Conservation (phyloP, 805 yeast species). For the Hanseniaspora clermontiae region DNA sequence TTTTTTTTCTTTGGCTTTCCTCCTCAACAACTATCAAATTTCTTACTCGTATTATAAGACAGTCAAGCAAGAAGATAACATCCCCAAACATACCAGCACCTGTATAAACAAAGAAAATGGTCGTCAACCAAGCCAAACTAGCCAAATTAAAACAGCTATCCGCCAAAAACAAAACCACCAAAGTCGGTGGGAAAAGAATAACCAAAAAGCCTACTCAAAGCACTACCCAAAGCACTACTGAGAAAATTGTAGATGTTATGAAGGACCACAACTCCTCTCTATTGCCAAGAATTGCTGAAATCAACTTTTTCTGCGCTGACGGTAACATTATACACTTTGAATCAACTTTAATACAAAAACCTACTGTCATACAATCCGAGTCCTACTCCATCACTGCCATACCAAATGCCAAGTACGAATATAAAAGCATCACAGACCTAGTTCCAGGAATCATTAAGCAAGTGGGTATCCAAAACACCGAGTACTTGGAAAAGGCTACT, state of each 20-base stretch:
- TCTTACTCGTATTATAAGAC: too few relatives aligned
- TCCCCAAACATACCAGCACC: background rate
- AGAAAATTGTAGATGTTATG: background rate
- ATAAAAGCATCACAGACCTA: conserved; percentile 81
- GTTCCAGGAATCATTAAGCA: conserved; percentile 90
- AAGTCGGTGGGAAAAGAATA: conserved; percentile 81
- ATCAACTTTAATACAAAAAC: conserved; percentile 41
- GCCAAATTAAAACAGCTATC: conserved; percentile 75
- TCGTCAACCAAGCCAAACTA: conserved; percentile 85
- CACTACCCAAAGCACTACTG: conserved; percentile 55
- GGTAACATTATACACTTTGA: conserved; percentile 92
- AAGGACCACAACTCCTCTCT: background rate
- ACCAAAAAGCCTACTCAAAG: conserved; percentile 32
- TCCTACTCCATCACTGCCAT: conserved; percentile 81
- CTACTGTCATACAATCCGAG: conserved; percentile 5
- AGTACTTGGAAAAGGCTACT: conserved; percentile 46
- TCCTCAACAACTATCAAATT: background rate
- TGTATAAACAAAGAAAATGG: conserved; percentile 45
- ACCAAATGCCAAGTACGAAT: conserved; percentile 85
- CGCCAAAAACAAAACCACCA: conserved; percentile 49
- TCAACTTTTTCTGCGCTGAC: conserved; percentile 93
- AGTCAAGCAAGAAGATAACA: too few relatives aligned
- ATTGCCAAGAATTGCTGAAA: conserved; percentile 70
- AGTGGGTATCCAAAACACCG: conserved; percentile 36
- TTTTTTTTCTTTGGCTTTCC: background rate